These are phyloP conservation scores for Periglandula ipomoeae DNA, from an alignment of 2,329 filamentous ascomycete genomes.

Conservation along the genomic window DNA sequence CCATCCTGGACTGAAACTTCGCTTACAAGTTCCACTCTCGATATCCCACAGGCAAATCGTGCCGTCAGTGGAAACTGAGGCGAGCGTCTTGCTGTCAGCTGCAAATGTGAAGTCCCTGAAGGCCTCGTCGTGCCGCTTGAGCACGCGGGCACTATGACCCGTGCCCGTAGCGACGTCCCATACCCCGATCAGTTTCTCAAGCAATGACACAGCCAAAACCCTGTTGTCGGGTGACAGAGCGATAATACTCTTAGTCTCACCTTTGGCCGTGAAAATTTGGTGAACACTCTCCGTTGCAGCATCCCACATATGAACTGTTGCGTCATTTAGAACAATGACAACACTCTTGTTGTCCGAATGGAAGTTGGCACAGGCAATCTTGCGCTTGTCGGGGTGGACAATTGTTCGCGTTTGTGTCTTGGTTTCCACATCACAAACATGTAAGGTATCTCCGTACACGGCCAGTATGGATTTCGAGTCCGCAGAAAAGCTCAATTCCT, in stretches of 20 bases:
- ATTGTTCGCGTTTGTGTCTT: slow-evolving; percentile 2
- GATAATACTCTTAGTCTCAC: slow-evolving; percentile 10
- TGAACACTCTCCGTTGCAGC: slow-evolving; percentile 1
- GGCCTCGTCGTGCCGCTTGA: slow-evolving; percentile 8
- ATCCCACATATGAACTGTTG: slow-evolving; percentile 9
- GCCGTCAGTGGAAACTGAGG: slow-evolving; percentile 8
- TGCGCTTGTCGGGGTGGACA: slow-evolving; percentile 6
- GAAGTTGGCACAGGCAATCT: slow-evolving; percentile 10
- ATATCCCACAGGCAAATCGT: slow-evolving; percentile 10
- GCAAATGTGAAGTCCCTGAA: slow-evolving; percentile 10
- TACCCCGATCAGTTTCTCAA: slow-evolving; percentile 9
- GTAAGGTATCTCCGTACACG: slow-evolving; percentile 7
- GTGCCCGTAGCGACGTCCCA: slow-evolving; percentile 9
- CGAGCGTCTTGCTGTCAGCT: slow-evolving; percentile 8
- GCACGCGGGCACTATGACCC: slow-evolving; percentile 8
- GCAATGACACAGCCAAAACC: slow-evolving; percentile 8
- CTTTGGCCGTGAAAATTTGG: slow-evolving; percentile 9
- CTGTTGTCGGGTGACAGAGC: slow-evolving; percentile 9
- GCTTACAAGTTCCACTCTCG: slow-evolving; percentile 7
- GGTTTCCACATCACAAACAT: slow-evolving; percentile 8
- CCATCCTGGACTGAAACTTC: slow-evolving; percentile 10
- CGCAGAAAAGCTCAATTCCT: slow-evolving; percentile 9
- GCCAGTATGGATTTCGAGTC: slow-evolving; percentile 9
- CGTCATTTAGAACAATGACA: slow-evolving; percentile 8
- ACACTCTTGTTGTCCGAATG: slow-evolving; percentile 7